phyloP scores from a whole-genome alignment of 2,329 filamentous ascomycete species.

The Colletotrichum sidae region DNA sequence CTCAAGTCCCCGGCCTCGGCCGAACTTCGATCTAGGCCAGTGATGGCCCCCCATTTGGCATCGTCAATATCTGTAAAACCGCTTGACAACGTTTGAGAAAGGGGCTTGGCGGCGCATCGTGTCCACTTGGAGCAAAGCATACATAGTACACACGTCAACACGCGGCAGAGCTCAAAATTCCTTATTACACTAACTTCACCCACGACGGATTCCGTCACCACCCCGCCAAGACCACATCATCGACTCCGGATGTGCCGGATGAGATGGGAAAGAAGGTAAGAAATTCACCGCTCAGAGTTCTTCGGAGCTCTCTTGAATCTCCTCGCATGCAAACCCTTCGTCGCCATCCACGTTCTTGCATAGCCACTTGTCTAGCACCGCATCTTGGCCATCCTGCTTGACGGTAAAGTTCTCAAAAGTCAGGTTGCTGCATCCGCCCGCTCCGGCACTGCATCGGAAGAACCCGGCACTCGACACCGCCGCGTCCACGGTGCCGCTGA shows the following conservation, averaged over 20 bases:
- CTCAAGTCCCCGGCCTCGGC: constrained; percentile 19
- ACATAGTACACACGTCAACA: constrained; percentile 1
- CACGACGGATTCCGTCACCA: background rate
- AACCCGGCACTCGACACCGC: constrained; percentile 42
- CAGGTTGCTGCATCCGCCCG: constrained; percentile 47
- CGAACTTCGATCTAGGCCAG: constrained; percentile 2
- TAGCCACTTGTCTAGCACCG: constrained; percentile 41
- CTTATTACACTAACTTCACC: background rate
- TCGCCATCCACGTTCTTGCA: constrained; percentile 43
- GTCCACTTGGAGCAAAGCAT: constrained; percentile 19
- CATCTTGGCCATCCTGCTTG: constrained; percentile 31
- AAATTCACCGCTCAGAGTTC: background rate
- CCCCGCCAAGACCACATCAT: background rate
- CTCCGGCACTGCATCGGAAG: constrained; percentile 47
- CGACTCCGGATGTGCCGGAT: constrained; percentile 22
- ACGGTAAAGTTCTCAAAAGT: constrained; percentile 43
- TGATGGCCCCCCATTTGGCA: background rate
- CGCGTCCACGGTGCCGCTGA: constrained; percentile 45
- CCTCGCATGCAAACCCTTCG: constrained; percentile 42
- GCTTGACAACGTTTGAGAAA: background rate
- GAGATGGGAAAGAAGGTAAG: background rate
- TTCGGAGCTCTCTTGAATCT: constrained; percentile 29
- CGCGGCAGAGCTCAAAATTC: background rate
- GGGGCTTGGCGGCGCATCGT: constrained; percentile 4
- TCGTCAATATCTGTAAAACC: background rate